phyloP scores from a whole-genome alignment of 1,284 basidiomycete species.

The Microbotryum violaceum region DNA sequence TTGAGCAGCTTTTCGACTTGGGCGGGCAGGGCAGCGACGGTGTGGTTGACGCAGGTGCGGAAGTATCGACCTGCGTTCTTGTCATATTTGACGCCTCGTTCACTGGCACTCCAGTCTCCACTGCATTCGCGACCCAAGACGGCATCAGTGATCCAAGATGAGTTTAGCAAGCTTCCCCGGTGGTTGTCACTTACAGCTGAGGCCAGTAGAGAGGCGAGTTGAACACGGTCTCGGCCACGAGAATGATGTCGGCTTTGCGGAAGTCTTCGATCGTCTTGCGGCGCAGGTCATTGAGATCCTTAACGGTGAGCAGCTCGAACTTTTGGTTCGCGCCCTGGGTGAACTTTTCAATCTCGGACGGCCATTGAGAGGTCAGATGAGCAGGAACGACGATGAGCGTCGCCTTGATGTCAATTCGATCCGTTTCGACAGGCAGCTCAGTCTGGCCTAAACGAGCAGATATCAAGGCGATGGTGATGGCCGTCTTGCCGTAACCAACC shows the following conservation, averaged over 20 bases:
- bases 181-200: conserved; percentile 48
- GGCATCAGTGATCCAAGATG: no score
- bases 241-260: conserved; percentile 73
- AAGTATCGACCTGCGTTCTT: conserved; percentile 72
- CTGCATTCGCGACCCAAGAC: conserved; percentile 3
- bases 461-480: conserved; percentile 83
- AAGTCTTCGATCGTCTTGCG: conserved; percentile 65
- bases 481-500: conserved; percentile 94
- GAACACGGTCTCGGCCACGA: conserved; percentile 80
- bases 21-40: conserved; percentile 51
- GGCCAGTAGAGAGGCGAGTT: conserved; percentile 66
- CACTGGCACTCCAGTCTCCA: conserved; percentile 58
- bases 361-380: conserved; percentile 84
- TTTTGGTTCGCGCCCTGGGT: conserved; percentile 47
- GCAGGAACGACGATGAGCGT: conserved; percentile 82
- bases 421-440: conserved; percentile 47
- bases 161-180: not conserved
- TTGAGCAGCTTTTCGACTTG: conserved; percentile 60
- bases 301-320: conserved; percentile 55
- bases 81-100: conserved; percentile 46
- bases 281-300: conserved; percentile 66
- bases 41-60: conserved; percentile 62
- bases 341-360: conserved; percentile 77
- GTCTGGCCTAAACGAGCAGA: conserved; percentile 56
- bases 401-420: conserved; percentile 66